These are phyloP conservation scores for Mimosa bimucronata DNA, from an alignment of 306 rosid genomes.

Conservation along the genomic window DNA sequence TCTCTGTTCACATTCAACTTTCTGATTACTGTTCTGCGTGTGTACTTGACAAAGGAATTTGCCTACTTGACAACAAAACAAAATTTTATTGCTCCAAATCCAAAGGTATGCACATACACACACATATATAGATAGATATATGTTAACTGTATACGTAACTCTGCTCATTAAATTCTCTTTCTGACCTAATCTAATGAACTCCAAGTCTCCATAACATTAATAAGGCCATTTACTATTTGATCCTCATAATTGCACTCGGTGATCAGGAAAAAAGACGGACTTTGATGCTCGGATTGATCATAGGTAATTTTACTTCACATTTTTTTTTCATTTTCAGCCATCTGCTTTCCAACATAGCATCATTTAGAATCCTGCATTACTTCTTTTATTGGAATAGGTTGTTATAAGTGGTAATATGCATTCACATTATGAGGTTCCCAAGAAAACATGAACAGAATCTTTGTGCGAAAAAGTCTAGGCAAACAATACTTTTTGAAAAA, in stretches of 20 bases:
- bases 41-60: not conserved
- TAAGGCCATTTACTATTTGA: not conserved
- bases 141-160: not conserved
- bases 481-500: too few relatives aligned
- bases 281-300: not conserved
- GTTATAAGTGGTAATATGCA: too few relatives aligned
- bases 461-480: too few relatives aligned
- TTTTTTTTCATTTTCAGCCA: not conserved
- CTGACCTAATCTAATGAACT: not conserved
- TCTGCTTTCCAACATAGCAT: not conserved
- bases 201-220: too few relatives aligned
- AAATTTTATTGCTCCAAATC: not conserved
- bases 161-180: not conserved
- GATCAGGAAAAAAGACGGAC: not conserved
- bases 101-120: slow-evolving; percentile 44
- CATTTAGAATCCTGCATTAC: too few relatives aligned
- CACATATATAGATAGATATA: too few relatives aligned
- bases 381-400: too few relatives aligned
- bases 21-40: not conserved
- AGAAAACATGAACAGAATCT: not conserved
- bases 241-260: not conserved
- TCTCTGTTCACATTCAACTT: not conserved
- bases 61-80: slow-evolving; percentile 5
- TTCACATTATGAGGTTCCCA: not conserved
- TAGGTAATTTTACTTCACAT: not conserved